Evolutionary conservation across 1,284 basidiomycete genomes (phyloP).

Genomic region (Gymnopus androsaceus): DNA sequence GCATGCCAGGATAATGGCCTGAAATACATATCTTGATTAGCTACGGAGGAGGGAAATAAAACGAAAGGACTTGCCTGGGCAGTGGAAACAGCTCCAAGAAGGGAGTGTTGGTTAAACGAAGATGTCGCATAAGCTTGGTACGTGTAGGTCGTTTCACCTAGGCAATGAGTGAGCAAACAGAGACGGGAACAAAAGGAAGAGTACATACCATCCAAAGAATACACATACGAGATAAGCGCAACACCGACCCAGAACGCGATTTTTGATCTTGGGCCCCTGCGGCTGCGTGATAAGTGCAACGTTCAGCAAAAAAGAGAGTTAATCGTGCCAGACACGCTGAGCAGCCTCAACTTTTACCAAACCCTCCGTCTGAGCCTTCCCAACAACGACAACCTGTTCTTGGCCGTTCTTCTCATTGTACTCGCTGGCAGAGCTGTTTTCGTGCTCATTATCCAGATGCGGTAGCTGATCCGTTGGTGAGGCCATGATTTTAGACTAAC

Average conservation of each 20-base stretch:
- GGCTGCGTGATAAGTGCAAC: neutral
- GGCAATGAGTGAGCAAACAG: neutral
- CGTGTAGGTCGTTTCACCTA: conserved; percentile 8
- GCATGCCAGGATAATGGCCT: conserved; percentile 13
- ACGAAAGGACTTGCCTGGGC: neutral
- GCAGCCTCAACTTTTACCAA: conserved; percentile 7
- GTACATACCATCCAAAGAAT: conserved; percentile 10
- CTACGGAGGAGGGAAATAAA: neutral
- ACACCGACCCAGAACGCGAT: conserved; percentile 10
- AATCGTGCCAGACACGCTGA: conserved; percentile 10
- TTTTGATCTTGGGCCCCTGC: conserved; percentile 9
- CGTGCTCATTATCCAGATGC: neutral
- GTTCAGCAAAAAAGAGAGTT: neutral
- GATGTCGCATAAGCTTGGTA: conserved; percentile 11
- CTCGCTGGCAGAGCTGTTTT: neutral
- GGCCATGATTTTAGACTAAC: neutral
- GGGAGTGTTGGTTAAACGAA: conserved; percentile 9
- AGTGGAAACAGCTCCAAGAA: conserved; percentile 8
- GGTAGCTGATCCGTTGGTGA: neutral
- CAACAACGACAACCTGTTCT: neutral
- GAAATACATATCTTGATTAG: neutral
- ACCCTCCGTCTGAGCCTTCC: conserved; percentile 6
- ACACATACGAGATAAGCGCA: conserved; percentile 11
- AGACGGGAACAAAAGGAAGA: neutral
- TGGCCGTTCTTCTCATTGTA: conserved; percentile 1